Conservation (phyloP, 2,329 filamentous ascomycete genomes). For the Phialophora verrucosa region DNA sequence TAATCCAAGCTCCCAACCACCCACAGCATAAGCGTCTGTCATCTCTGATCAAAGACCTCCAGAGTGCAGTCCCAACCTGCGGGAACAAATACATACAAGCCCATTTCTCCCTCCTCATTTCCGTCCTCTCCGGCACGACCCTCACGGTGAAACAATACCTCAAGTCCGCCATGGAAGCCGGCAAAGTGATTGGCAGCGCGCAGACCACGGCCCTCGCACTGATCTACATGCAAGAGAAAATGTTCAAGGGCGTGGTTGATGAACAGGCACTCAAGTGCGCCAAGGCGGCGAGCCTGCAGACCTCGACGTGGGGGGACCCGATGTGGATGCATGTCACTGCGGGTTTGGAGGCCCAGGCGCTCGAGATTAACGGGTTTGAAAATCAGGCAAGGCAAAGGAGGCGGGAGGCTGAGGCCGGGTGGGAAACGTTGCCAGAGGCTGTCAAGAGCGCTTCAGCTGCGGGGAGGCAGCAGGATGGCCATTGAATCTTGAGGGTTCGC, state of each 20-base stretch:
- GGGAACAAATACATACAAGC: slow-evolving; percentile 76
- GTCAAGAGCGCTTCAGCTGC: slow-evolving; percentile 18
- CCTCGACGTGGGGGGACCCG: slow-evolving; percentile 71
- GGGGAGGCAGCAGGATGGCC: neutral
- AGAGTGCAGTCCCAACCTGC: slow-evolving; percentile 70
- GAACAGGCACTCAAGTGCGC: slow-evolving; percentile 80
- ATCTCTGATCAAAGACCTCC: slow-evolving; percentile 68
- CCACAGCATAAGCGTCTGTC: slow-evolving; percentile 64
- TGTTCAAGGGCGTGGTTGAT: slow-evolving; percentile 82
- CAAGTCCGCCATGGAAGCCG: slow-evolving; percentile 71
- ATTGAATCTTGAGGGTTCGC: neutral
- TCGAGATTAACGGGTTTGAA: slow-evolving; percentile 72
- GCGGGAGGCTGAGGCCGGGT: slow-evolving; percentile 52
- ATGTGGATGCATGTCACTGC: slow-evolving; percentile 82
- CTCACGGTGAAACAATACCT: slow-evolving; percentile 81
- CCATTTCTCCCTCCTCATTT: slow-evolving; percentile 76
- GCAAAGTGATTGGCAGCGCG: slow-evolving; percentile 72
- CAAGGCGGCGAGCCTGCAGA: slow-evolving; percentile 70
- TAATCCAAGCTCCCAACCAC: slow-evolving; percentile 68
- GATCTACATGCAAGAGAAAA: slow-evolving; percentile 80
- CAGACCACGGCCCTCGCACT: slow-evolving; percentile 83
- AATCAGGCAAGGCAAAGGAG: slow-evolving; percentile 56
- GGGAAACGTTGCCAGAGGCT: slow-evolving; percentile 45
- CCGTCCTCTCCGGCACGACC: slow-evolving; percentile 68
- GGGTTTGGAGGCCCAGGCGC: slow-evolving; percentile 76